Evolutionary conservation across 2,329 filamentous ascomycete genomes (phyloP).

Genomic region (Rhinocladiella similis): DNA sequence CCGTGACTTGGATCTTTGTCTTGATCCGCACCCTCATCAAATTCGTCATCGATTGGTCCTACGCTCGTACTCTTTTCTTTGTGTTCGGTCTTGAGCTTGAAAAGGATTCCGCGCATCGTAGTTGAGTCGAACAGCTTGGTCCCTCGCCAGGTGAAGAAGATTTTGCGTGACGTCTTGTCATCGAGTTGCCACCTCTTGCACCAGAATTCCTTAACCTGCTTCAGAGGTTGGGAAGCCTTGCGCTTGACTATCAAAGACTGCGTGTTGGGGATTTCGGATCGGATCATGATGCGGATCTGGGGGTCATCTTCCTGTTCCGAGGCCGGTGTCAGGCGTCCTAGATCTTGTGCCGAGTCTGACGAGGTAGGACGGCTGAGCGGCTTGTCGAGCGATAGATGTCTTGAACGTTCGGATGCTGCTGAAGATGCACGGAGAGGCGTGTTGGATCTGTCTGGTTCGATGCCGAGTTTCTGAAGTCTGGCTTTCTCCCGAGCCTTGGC

Average conservation of each 20-base stretch:
- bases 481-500: slow-evolving; percentile 44
- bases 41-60: slow-evolving; percentile 46
- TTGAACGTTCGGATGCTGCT: not conserved
- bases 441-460: slow-evolving; percentile 10
- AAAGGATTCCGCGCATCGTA: slow-evolving; percentile 67
- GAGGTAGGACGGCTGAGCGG: slow-evolving; percentile 5
- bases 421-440: slow-evolving; percentile 4
- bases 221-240: slow-evolving; percentile 66
- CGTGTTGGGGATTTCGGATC: slow-evolving; percentile 63
- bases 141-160: slow-evolving; percentile 79
- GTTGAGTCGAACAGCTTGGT: slow-evolving; percentile 73
- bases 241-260: slow-evolving; percentile 64
- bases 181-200: slow-evolving; percentile 60
- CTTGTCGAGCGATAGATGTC: slow-evolving; percentile 5
- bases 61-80: not conserved
- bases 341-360: slow-evolving; percentile 15
- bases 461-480: slow-evolving; percentile 31
- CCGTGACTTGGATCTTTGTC: slow-evolving; percentile 49
- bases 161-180: slow-evolving; percentile 49
- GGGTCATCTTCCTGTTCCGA: slow-evolving; percentile 41
- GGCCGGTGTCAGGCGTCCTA: slow-evolving; percentile 5
- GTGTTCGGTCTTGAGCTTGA: slow-evolving; percentile 20
- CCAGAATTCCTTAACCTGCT: slow-evolving; percentile 69
- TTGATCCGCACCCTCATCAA: slow-evolving; percentile 10
- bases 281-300: slow-evolving; percentile 65